Evolutionary conservation across 805 yeast species (phyloP), one percentile per base, ranked within the genome.

Genomic region (Saccharomycopsis fodiens): DNA sequence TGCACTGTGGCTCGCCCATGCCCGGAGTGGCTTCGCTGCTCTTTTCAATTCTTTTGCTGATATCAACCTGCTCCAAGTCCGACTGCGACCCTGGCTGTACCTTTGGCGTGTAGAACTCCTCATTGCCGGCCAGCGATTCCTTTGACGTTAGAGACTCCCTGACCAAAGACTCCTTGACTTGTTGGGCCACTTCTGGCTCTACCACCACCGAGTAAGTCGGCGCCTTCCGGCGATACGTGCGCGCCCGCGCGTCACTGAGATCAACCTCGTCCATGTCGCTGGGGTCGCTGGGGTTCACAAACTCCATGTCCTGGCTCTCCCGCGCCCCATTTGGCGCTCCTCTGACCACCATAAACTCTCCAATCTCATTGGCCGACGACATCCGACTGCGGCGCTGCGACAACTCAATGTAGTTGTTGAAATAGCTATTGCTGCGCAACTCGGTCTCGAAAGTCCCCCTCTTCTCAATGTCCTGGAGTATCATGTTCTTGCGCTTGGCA

Each of bases 401-500:
- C 5, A 48, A n/a, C 19, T 49, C 50, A 12, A 49, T 43, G 34
- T 49, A 49, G 19, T 49, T 46, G 35, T 40, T 49, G 40, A 49
- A 49, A 17, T 50, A 50, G 19, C 20, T 39, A 27, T 50, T 50
- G 29, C 44, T 43, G 29, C 47, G 30, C 17, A 50, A 36, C 31
- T 50, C 51, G 3, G 41, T 39, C 21, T 35, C 39, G 16, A 46
- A 38, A 20, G 29, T 44, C 8, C 42, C 45, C 16, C 35, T 44
- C 16, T 41, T 40, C 7, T 36, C 46, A 25, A 50, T 50, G 23
- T 36, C 41, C 16, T 46, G 40, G n/a, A 50, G 37, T n/a, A 50
- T 44, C 40, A 27, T 42, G 19, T 50, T 50, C 40, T 42, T 46
- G 13, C 50, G 20, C 17, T 30, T 39, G 3, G 38, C 12, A 17